Base-by-base conservation (phyloP, 352 stramenopile genomes). In the Globisporangium mamillatum region DNA sequence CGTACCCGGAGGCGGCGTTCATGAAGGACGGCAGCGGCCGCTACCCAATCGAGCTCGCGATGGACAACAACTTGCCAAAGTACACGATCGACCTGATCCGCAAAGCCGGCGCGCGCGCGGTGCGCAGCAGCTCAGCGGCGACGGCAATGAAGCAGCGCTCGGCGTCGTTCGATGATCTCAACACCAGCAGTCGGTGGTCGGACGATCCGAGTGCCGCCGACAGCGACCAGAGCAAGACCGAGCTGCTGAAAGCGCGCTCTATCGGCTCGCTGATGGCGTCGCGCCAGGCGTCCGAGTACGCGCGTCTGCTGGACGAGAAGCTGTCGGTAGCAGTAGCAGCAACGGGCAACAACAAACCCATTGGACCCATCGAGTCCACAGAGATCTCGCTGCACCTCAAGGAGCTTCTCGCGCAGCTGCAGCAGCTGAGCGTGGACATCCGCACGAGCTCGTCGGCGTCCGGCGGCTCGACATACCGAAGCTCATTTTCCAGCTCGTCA, bases 31-130 rank as follows among this genome's bases (percentile, higher is more conserved):
- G 75, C 64, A 80, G 52, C 32, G 81, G 80, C 7, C 74, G 71
- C 63, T 89, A 90, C 72, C 76, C 86, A 1, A 68, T 90, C 57
- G 86, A 92, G 65, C 66, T 92, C 54, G 82, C 88, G 22, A 79
- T 90, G 48, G 73, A 82, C 38, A 78, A 68, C 58, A 77, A 79
- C 61, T 63, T 95, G 57, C 84, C 87, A 34, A 91, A 78, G 68
- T 91, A 82, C 69, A 88, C 83, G 41, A 73, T 91, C 14, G 85
- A 90, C 58, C 66, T 93, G 20, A 82, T 94, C 67, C 83, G 84
- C 27, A 89, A 93, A 67, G 76, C 80, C 10, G 77, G 79, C 20
- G 75, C 66, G 18, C 74, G 69, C 18, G 81, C 73, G 1, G 67
- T 88, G 71, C 77, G 75, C 14, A 60, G 60, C 34, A 68, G 41